phyloP scores from a whole-genome alignment of 306 rosid genomes.

The Trichosanthes cucumerina region DNA sequence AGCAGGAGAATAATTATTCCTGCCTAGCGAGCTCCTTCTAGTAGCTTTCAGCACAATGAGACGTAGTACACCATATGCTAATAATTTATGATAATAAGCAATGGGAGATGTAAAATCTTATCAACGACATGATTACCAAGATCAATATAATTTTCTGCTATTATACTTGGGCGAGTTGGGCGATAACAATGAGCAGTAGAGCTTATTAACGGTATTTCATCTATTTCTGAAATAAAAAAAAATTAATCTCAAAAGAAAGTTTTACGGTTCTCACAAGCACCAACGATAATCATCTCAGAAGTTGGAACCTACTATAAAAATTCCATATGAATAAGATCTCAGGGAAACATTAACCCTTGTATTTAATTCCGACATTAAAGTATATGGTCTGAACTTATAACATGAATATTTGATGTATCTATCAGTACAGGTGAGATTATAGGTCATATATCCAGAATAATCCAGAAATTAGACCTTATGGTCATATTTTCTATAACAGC shows the following conservation, averaged over 20 bases:
- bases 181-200: background rate
- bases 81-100: background rate
- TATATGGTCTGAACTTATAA: background rate
- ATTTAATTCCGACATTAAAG: background rate
- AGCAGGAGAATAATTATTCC: background rate
- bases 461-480: background rate
- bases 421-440: too few species aligned
- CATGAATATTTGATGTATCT: background rate
- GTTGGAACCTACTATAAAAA: background rate
- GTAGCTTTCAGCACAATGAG: background rate
- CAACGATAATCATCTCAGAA: background rate
- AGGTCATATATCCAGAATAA: too few species aligned
- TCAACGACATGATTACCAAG: background rate
- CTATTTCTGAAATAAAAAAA: background rate
- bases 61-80: background rate
- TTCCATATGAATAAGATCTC: background rate
- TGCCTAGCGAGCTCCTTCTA: background rate
- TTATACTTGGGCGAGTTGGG: background rate
- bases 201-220: background rate
- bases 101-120: background rate
- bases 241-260: background rate
- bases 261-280: background rate
- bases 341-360: background rate
- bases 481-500: background rate
- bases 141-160: background rate